Conservation (phyloP, 2,329 filamentous ascomycete genomes). For the Dothidotthia symphoricarpi region DNA sequence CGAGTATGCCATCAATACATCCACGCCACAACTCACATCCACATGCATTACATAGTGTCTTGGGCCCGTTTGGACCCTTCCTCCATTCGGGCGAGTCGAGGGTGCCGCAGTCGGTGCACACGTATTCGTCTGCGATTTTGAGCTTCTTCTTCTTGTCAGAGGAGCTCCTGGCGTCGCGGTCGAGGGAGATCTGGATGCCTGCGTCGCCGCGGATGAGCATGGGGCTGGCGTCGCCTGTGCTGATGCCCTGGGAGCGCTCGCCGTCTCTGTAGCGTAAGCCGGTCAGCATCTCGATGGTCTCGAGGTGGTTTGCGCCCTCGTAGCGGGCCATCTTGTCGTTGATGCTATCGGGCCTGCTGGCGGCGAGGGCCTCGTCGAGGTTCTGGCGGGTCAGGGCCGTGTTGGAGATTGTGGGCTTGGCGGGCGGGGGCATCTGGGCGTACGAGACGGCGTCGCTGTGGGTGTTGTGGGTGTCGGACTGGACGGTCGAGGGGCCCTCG, state of each 20-base stretch:
- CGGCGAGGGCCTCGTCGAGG: slow-evolving; percentile 68
- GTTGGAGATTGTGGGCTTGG: slow-evolving; percentile 62
- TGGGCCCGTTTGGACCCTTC: slow-evolving; percentile 87
- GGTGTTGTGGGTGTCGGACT: slow-evolving; percentile 42
- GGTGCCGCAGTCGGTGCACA: slow-evolving; percentile 93
- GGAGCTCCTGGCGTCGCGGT: slow-evolving; percentile 66
- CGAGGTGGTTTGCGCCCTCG: slow-evolving; percentile 69
- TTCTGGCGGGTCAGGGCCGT: slow-evolving; percentile 74
- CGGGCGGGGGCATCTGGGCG: slow-evolving; percentile 64
- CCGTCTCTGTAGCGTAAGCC: slow-evolving; percentile 84
- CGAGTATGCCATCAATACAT: slow-evolving; percentile 1
- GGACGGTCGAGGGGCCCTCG: slow-evolving; percentile 47
- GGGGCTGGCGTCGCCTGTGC: slow-evolving; percentile 78
- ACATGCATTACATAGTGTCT: slow-evolving; percentile 94
- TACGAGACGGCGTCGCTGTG: slow-evolving; percentile 44
- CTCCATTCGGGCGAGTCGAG: slow-evolving; percentile 94
- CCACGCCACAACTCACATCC: slow-evolving; percentile 59
- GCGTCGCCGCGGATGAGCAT: slow-evolving; percentile 80
- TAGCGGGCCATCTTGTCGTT: slow-evolving; percentile 82
- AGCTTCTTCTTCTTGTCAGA: slow-evolving; percentile 84
- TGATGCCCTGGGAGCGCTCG: slow-evolving; percentile 83
- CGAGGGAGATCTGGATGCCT: slow-evolving; percentile 78
- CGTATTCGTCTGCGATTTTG: slow-evolving; percentile 80
- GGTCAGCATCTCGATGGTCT: slow-evolving; percentile 91
- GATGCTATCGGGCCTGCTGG: slow-evolving; percentile 69